Base-by-base conservation (phyloP, 805 yeast genomes). In the Metschnikowia borealis region DNA sequence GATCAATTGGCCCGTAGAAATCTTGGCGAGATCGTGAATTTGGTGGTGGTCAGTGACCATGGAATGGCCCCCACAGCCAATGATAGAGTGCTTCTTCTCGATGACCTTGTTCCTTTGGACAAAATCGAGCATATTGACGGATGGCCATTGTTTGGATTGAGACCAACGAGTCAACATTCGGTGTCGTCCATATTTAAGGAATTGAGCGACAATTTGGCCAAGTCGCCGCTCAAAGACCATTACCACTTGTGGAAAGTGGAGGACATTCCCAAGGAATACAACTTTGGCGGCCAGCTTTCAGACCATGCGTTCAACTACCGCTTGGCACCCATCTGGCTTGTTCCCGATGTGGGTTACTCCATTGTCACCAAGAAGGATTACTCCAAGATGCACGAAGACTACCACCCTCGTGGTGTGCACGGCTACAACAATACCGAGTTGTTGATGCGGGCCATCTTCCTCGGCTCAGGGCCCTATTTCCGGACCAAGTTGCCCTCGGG, bases 61-160 rank as follows among this genome's bases (percentile, higher is more conserved):
- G 97, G 97, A 10, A 90, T 89, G 96, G 85, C 95, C 0, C 92
- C 96, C 6, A 86, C 96, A 1, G 78, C 88, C 0, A 79, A 83
- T 54, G 80, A 83, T 11, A 70, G 96, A 52, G 64, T 88, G 10
- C 68, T 90, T 1, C 81, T 81, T 54, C 66, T 91, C 53, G 96
- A 89, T 63, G 94, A 89, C 55, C 53, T 88, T 15, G 67, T 89
- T 10, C 82, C 82, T 58, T 53, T 78, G 53, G 59, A 64, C 1
- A 71, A 74, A 50, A 75, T 87, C 43, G 84, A 82, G 52, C 82
- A 84, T 58, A 68, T 77, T 31, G 90, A 85, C 60, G 96, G 94
- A 17, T 87, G 92, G 90, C 96, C 96, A n/a, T 69, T 89, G 49
- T 83, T 77, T 58, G 96, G 95, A 0, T 68, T 89, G 43, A 72